Percentiles rank a stretch among this genome's conserved stretches.
Conservation (phyloP, 495 filamentous ascomycete species). For the Aspergillus carlsbadensis region DNA sequence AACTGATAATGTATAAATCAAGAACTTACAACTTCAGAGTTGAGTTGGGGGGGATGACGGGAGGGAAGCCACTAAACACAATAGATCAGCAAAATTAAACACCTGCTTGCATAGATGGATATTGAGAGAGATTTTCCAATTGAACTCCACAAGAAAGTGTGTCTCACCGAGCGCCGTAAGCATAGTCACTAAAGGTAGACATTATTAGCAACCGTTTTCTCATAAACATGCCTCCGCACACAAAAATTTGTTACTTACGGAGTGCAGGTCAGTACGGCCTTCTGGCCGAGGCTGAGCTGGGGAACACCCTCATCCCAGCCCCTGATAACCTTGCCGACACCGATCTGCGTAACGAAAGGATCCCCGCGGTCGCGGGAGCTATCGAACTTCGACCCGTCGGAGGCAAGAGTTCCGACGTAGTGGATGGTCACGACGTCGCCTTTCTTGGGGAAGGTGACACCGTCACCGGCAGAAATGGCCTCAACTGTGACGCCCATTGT, state of each 20-base stretch:
- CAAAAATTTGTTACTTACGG: constrained; percentile 50
- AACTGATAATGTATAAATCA: constrained; percentile 6
- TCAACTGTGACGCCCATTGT: constrained; percentile 58
- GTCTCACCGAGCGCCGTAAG: constrained; percentile 70
- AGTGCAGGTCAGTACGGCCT: constrained; percentile 72
- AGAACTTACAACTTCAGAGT: constrained; percentile 53
- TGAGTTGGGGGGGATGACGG: constrained; percentile 53
- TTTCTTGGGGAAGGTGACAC: constrained; percentile 51
- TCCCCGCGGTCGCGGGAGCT: constrained; percentile 59
- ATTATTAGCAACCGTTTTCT: constrained; percentile 22
- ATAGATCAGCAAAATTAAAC: neutral
- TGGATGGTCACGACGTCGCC: constrained; percentile 74
- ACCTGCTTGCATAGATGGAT: neutral
- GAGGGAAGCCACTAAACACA: constrained; percentile 60
- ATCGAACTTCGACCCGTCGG: constrained; percentile 70
- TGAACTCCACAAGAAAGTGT: neutral
- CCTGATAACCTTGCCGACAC: constrained; percentile 73
- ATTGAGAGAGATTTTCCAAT: neutral
- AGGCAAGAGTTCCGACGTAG: constrained; percentile 75
- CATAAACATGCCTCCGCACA: neutral
- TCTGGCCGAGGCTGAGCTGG: constrained; percentile 78
- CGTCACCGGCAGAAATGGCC: constrained; percentile 29
- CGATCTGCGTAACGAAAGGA: constrained; percentile 67
- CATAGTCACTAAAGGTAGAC: constrained; percentile 62
- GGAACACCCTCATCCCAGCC: constrained; percentile 87